Conservation (phyloP, 2,329 filamentous ascomycete species). For the Colletotrichum orbiculare region DNA sequence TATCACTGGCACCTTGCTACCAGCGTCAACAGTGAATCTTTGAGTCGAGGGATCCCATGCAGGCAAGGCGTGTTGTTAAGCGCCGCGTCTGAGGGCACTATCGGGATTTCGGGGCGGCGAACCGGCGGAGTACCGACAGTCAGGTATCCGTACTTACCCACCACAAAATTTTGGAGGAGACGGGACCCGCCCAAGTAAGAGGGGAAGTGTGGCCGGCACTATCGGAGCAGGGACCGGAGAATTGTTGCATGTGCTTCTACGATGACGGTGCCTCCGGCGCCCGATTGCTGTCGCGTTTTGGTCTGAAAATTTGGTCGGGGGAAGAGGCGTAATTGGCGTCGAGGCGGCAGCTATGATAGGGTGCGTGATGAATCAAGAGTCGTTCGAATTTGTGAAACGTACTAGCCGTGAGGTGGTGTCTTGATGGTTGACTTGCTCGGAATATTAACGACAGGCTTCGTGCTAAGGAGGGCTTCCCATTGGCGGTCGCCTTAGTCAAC, state of each 20-base stretch:
- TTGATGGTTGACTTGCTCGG: neutral
- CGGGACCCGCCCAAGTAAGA: neutral
- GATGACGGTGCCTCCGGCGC: neutral
- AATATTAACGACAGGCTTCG: no score
- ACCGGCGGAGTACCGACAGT: conserved; percentile 25
- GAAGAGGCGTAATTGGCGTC: neutral
- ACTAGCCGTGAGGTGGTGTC: neutral
- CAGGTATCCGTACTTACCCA: conserved; percentile 1
- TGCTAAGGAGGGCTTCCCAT: no score
- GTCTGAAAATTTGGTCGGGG: neutral
- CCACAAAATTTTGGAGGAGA: neutral
- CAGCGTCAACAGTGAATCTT: conserved; percentile 1
- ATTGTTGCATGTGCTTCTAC: conserved; percentile 18
- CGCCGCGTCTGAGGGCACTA: conserved; percentile 4
- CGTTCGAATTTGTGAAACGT: neutral
- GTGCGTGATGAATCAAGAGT: neutral
- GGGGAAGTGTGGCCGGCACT: conserved; percentile 1
- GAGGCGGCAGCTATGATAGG: neutral
- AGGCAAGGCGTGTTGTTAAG: conserved; percentile 27
- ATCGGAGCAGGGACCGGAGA: conserved; percentile 9
- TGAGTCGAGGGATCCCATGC: neutral
- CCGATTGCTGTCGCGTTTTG: neutral
- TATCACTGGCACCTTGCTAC: conserved; percentile 2
- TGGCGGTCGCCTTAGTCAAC: no score
- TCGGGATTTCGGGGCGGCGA: conserved; percentile 34